A percentile compares a stretch with the other conserved stretches of the same genome.
Evolutionary conservation across 106 monocot species (phyloP).

Genomic region (Ottelia alismoides): DNA sequence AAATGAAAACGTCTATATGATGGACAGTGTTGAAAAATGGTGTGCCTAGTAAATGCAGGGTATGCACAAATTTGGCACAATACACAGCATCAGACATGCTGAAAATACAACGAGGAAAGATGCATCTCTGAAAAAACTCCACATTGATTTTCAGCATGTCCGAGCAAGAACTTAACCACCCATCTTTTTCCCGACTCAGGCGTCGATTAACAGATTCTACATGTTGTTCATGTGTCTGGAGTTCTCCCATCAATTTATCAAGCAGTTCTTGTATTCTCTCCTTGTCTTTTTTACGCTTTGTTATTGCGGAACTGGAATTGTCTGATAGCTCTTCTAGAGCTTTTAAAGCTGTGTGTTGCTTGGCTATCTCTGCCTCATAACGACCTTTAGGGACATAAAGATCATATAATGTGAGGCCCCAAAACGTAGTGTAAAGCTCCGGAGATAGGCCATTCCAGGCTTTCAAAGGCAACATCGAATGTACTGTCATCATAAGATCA

Average conservation of each 20-base stretch:
- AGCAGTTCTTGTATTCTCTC: conserved; percentile 87
- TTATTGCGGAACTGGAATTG: conserved; percentile 82
- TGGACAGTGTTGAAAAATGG: conserved; percentile 91
- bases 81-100: conserved; percentile 95
- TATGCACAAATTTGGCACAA: conserved; percentile 85
- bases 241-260: conserved; percentile 61
- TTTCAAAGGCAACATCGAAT: conserved; percentile 57
- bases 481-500: conserved; percentile 57
- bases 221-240: conserved; percentile 85
- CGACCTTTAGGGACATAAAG: conserved; percentile 83
- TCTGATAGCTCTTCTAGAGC: conserved; percentile 86
- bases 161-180: conserved; percentile 75
- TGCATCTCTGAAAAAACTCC: conserved; percentile 93
- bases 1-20: conserved; percentile 93
- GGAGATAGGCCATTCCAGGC: conserved; percentile 93
- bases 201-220: conserved; percentile 68
- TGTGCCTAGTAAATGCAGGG: conserved; percentile 87
- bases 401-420: conserved; percentile 96
- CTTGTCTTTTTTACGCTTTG: conserved; percentile 96
- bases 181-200: conserved; percentile 74
- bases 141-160: conserved; percentile 88
- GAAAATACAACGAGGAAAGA: conserved; percentile 89
- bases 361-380: conserved; percentile 81
- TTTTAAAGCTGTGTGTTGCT: conserved; percentile 83
- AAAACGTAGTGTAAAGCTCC: conserved; percentile 92